Conservation (phyloP, 2,329 filamentous ascomycete genomes). For the Lanzia echinophila region DNA sequence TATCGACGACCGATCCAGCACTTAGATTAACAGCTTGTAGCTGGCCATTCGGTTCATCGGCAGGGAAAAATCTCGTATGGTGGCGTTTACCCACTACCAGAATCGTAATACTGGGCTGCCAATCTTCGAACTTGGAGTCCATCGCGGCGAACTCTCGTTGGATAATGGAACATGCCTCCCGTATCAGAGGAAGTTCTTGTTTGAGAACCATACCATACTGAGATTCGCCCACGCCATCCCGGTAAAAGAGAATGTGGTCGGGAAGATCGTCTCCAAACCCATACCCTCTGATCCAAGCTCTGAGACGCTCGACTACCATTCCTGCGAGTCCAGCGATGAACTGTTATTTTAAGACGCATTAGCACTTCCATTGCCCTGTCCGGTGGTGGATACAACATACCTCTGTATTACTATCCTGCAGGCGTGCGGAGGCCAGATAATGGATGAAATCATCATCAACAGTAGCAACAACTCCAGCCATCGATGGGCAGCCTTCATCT, state of each 20-base stretch:
- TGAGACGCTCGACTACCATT: constrained; percentile 14
- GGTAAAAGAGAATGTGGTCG: constrained; percentile 28
- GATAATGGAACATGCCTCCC: too few relatives aligned
- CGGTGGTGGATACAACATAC: too few relatives aligned
- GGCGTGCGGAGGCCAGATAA: constrained; percentile 65
- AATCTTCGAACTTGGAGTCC: too few relatives aligned
- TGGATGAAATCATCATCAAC: constrained; percentile 59
- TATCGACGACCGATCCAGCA: neutral
- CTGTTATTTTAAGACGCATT: too few relatives aligned
- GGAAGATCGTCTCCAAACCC: neutral
- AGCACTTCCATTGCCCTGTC: too few relatives aligned
- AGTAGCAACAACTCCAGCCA: constrained; percentile 74
- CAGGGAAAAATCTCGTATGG: constrained; percentile 2
- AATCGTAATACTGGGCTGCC: neutral
- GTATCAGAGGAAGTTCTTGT: too few relatives aligned
- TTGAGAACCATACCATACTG: constrained; percentile 29
- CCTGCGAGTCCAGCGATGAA: constrained; percentile 33
- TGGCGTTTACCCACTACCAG: neutral
- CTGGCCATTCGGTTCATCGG: too few relatives aligned
- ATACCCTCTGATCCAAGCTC: constrained; percentile 37
- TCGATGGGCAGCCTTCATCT: constrained; percentile 53
- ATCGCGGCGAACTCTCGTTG: too few relatives aligned
- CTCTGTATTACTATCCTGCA: constrained; percentile 74
- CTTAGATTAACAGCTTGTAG: neutral
- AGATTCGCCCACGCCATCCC: constrained; percentile 32